Evolutionary conservation across 179 eudicot species (phyloP), one percentile per base, ranked within the genome.

Genomic region (Heliamphora pulchella): DNA sequence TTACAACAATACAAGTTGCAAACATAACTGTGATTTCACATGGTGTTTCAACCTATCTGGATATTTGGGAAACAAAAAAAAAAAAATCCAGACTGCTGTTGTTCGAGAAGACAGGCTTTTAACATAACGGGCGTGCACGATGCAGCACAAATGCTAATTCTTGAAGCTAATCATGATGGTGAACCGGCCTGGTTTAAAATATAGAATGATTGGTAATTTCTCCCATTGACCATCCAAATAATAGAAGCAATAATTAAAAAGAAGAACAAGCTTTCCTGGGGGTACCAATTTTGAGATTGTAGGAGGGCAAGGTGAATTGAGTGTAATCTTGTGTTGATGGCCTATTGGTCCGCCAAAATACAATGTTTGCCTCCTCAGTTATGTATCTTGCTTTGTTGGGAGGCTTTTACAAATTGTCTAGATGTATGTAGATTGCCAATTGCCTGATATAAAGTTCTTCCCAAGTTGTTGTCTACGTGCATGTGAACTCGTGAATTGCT

Each of bases 401-500:
- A 78, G 73, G 22, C 50, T 5, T 57, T 67, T 18, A 1, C 39
- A 46, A 9, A 13, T 79, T 2, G 57, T 44, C 67, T 79, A n/a
- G 3, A 61, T 55, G 3, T 1, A 69, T 70, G 14, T 55, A 0
- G 75, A 46, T 59, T 54, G 75, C 69, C 54, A 6, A 41, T 59
- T 69, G 15, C 50, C 53, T 41, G n/a, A 17, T 78, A 17, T 54
- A 73, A 10, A 39, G 5, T 70, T 22, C 74, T 31, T 31, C 31
- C 31, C 31, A 31, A 31, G 31, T 31, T 31, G 31, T 31, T 31
- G 31, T 31, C 31, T 31, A 31, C 31, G 31, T 31, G 31, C 31
- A 31, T 31, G 31, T 39, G 39, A n/a, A 79, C 75, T 76, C 74
- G 65, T 74, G 74, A 47, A 64, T 77, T 71, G 53, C 3, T 74